Evolutionary conservation across 2,329 filamentous ascomycete genomes (phyloP).

Genomic region (Bertia moriformis): DNA sequence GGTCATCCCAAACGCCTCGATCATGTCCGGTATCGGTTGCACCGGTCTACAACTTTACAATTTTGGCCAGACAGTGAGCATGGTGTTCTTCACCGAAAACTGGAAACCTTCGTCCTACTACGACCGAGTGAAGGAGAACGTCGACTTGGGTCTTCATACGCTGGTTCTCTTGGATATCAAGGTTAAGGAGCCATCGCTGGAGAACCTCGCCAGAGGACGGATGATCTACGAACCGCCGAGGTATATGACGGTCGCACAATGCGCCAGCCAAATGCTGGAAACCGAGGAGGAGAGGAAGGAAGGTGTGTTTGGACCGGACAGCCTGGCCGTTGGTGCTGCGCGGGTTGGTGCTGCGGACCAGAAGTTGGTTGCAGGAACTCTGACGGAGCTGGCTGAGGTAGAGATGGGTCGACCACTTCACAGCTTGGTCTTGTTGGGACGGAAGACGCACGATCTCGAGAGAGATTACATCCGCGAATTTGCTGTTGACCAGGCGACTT

Average conservation of each 20-base stretch:
- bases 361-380: slow-evolving; percentile 52
- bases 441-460: slow-evolving; percentile 39
- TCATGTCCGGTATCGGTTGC: slow-evolving; percentile 58
- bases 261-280: slow-evolving; percentile 41
- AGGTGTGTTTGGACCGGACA: slow-evolving; percentile 43
- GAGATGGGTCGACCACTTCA: slow-evolving; percentile 56
- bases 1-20: slow-evolving; percentile 58
- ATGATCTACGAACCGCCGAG: slow-evolving; percentile 41
- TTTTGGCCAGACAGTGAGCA: slow-evolving; percentile 62
- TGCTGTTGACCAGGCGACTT: background rate
- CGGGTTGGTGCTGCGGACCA: slow-evolving; percentile 51
- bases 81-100: slow-evolving; percentile 64
- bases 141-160: slow-evolving; percentile 51
- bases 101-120: slow-evolving; percentile 64
- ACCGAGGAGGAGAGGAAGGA: slow-evolving; percentile 34
- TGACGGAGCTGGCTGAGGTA: slow-evolving; percentile 43
- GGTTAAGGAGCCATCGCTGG: slow-evolving; percentile 58
- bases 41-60: slow-evolving; percentile 63
- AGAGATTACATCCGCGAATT: background rate
- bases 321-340: slow-evolving; percentile 55
- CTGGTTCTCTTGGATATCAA: slow-evolving; percentile 62
- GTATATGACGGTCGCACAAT: slow-evolving; percentile 45
- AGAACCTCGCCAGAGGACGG: slow-evolving; percentile 52
- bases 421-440: slow-evolving; percentile 53
- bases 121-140: slow-evolving; percentile 56